These are phyloP conservation scores for Strigomonas galati DNA, from an alignment of 208 protist species.

Conservation along the genomic window DNA sequence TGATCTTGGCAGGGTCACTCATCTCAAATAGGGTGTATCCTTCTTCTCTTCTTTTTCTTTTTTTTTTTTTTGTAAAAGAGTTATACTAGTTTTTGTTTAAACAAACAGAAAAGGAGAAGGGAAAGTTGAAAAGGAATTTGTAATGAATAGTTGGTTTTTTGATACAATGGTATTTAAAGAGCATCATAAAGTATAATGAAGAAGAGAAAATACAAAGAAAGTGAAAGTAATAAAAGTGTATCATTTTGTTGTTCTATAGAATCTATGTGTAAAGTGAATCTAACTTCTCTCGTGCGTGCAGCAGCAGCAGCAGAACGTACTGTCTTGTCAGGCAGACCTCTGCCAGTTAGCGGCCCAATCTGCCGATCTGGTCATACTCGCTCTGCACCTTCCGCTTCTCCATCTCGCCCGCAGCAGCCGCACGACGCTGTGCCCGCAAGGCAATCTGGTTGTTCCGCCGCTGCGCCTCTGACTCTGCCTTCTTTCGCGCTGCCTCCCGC, in stretches of 20 bases:
- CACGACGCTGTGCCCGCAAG: conserved; percentile 17
- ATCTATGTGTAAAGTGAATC: not conserved
- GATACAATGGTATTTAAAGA: not conserved
- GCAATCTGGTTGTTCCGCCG: conserved; percentile 12
- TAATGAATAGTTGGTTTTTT: not conserved
- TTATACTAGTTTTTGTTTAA: too few relatives aligned
- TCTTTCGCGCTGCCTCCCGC: not conserved
- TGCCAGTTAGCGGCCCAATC: not conserved
- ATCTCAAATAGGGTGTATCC: too few relatives aligned
- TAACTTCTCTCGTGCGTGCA: not conserved
- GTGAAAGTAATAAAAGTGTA: not conserved
- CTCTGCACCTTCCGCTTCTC: conserved; percentile 18
- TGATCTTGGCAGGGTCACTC: conserved; percentile 44
- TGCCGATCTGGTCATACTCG: conserved; percentile 13
- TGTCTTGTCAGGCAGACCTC: not conserved
- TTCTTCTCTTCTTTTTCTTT: not conserved
- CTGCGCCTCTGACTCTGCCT: conserved; percentile 5
- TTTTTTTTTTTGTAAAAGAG: not conserved
- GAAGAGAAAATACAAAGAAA: not conserved
- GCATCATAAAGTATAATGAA: not conserved
- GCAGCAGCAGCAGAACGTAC: not conserved
- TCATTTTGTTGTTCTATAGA: not conserved
- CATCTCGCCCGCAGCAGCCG: conserved; percentile 16
- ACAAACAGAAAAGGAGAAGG: not conserved
- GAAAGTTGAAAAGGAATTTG: not conserved